phyloP scores from a whole-genome alignment of 2,329 filamentous ascomycete species.

The Verticillium zaregamsianum region DNA sequence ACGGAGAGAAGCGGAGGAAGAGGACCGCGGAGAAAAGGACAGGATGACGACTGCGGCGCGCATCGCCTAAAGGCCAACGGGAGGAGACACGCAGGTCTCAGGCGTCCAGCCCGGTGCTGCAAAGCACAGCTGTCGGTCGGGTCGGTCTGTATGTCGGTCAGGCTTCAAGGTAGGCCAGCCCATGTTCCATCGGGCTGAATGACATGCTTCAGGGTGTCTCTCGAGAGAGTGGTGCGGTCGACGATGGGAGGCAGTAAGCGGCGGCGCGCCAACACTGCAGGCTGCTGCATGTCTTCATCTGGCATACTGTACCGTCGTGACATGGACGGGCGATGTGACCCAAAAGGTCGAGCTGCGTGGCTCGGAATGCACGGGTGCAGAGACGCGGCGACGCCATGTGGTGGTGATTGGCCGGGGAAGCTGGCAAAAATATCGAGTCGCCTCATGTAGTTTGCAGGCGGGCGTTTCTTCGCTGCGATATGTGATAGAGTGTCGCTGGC shows the following conservation, averaged over 20 bases:
- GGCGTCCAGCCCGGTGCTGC: neutral
- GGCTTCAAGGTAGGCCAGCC: neutral
- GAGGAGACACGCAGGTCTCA: neutral
- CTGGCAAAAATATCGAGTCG: neutral
- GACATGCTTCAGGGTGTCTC: neutral
- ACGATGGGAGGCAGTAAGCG: neutral
- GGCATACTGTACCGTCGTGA: neutral
- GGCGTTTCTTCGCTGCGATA: neutral
- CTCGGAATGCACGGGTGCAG: neutral
- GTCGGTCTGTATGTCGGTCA: neutral
- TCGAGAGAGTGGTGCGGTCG: neutral
- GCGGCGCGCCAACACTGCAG: neutral
- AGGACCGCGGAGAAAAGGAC: neutral
- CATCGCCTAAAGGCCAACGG: neutral
- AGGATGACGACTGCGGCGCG: neutral
- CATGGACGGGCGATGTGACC: neutral
- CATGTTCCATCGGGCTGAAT: neutral
- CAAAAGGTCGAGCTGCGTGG: neutral
- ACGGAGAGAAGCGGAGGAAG: neutral
- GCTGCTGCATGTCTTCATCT: neutral
- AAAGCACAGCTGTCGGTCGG: neutral
- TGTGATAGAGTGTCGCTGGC: neutral
- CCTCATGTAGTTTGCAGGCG: neutral
- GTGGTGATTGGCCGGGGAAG: slow-evolving; percentile 1
- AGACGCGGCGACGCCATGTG: neutral